Base-by-base conservation (phyloP, 805 yeast species). In the Groenewaldozyma salmanticensis region DNA sequence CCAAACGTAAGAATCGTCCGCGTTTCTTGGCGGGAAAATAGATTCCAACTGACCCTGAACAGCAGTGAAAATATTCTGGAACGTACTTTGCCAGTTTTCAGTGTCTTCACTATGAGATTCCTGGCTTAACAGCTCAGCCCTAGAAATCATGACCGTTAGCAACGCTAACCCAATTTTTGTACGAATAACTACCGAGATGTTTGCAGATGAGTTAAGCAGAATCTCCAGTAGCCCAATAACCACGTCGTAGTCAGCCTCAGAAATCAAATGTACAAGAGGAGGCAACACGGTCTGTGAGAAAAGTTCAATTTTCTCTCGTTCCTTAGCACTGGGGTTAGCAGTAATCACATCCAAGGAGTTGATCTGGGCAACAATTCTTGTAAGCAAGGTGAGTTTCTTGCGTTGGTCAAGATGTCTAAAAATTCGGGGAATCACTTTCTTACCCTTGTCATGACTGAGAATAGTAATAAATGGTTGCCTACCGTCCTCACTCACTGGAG, bases 121-220 rank as follows among this genome's bases (percentile, higher is more conserved):
- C 58, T 94, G 96, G 55, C 81, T 80, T 54, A 90, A 81, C 53
- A 88, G 74, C 60, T 90, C 96, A 27, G 95, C 90, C 54, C 96
- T 77, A 3, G 96, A 85, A 43, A 88, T 77, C 47, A 90, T 67
- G n/a, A 94, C 84, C 0, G 96, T 90, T 41, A 90, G 72, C 42
- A 90, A 68, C 9, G 95, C 81, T 52, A 87, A 73, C 17, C 97
- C 96, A 50, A 85, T 73, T 61, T 82, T 84, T 35, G 75, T 83
- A 59, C 68, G 65, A 13, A 71, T 54, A 18, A 64, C 48, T 13
- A 13, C 13, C 13, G 29, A 24, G 6, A 82, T 71, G 27, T 81
- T 76, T 52, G 79, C 79, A 57, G 82, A 81, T 54, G 77, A 79
- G 43, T 75, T 77, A 40, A 84, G 73, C 52, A 86, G 62, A 38